Evolutionary conservation across 768 basidiomycete species (phyloP).

Genomic region (Termitomyces heimii): DNA sequence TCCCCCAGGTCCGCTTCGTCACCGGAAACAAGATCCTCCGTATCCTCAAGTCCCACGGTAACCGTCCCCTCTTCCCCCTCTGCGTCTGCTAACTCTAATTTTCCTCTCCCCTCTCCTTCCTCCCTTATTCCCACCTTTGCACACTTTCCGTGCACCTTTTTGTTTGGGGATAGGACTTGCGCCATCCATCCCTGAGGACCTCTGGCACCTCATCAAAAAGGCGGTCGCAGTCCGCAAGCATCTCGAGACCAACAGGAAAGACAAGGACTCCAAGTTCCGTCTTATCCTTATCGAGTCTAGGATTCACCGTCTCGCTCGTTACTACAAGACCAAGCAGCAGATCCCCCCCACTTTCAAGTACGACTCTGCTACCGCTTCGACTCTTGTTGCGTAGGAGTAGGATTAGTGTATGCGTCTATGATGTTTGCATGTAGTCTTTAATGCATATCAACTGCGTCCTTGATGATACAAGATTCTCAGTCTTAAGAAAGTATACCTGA

Average conservation of each 20-base stretch:
- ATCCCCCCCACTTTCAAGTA: conserved; percentile 98
- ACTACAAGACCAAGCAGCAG: conserved; percentile 99
- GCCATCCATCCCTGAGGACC: conserved; percentile 97
- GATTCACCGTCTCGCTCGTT: conserved; percentile 94
- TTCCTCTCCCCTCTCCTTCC: conserved; percentile 14
- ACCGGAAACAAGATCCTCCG: conserved; percentile 99
- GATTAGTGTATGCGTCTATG: not conserved
- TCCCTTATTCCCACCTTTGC: conserved; percentile 6
- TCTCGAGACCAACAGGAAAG: conserved; percentile 95
- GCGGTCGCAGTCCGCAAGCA: conserved; percentile 99
- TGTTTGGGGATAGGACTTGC: conserved; percentile 81
- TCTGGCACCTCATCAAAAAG: conserved; percentile 99
- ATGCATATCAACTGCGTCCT: too few relatives aligned
- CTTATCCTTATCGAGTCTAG: conserved; percentile 98
- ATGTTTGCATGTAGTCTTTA: too few relatives aligned
- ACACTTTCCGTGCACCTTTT: conserved; percentile 30
- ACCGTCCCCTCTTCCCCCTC: conserved; percentile 21
- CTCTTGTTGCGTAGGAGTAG: conserved; percentile 67
- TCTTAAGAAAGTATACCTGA: too few relatives aligned
- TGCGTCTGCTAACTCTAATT: conserved; percentile 15
- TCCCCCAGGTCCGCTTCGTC: conserved; percentile 97
- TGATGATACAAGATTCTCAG: too few relatives aligned
- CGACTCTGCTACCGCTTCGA: conserved; percentile 92
- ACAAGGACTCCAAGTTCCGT: conserved; percentile 95
- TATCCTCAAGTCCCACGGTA: conserved; percentile 93